phyloP scores from a whole-genome alignment of 1,139 yeast genomes.

The Zygoascus sp. region DNA sequence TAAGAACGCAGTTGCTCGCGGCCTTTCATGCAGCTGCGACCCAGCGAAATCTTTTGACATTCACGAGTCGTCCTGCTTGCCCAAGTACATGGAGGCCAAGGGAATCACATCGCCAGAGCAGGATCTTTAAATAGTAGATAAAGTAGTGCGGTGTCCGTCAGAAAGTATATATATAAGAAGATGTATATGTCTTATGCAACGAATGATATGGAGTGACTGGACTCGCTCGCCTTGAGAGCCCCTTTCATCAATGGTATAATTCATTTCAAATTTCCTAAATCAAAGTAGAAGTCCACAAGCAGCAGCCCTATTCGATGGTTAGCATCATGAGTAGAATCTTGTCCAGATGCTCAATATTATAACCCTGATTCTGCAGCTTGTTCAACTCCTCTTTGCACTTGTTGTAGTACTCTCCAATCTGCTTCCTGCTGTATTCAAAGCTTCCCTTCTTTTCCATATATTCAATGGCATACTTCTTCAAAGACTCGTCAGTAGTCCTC shows the following conservation, averaged over 20 bases:
- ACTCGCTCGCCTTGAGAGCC: too few relatives aligned
- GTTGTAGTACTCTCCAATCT: slow-evolving; percentile 20
- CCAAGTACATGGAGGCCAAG: slow-evolving; percentile 23
- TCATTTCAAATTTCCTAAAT: too few relatives aligned
- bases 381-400: slow-evolving; percentile 21
- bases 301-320: not conserved
- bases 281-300: too few relatives aligned
- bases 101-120: slow-evolving; percentile 12
- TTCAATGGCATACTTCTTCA: slow-evolving; percentile 48
- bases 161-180: too few relatives aligned
- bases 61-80: slow-evolving; percentile 27
- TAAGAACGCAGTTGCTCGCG: slow-evolving; percentile 24
- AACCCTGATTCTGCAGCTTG: slow-evolving; percentile 14
- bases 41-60: slow-evolving; percentile 25
- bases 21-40: slow-evolving; percentile 24
- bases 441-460: slow-evolving; percentile 43
- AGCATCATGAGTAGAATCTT: slow-evolving; percentile 20
- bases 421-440: slow-evolving; percentile 37
- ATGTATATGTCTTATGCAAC: not conserved
- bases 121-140: not conserved
- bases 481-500: slow-evolving; percentile 37
- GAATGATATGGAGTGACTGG: too few relatives aligned
- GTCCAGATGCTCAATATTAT: slow-evolving; percentile 16
- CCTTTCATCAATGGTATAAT: too few relatives aligned
- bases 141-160: not conserved